phyloP scores from a whole-genome alignment of 2,329 filamentous ascomycete species.

The Exophiala mesophila region DNA sequence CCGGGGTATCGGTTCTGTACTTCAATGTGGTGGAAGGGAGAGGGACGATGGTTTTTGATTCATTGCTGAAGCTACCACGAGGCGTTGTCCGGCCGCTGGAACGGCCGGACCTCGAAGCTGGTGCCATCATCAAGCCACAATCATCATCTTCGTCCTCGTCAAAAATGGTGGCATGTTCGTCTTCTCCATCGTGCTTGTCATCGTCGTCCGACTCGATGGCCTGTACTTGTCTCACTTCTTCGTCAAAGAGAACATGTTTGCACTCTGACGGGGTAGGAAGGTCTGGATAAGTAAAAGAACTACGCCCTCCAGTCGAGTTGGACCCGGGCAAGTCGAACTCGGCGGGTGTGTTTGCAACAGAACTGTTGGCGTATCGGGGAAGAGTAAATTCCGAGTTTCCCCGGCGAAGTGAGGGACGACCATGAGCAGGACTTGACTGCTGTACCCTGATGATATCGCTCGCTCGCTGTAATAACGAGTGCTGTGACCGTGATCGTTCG shows the following conservation, averaged over 20 bases:
- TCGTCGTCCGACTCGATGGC: slow-evolving; percentile 82
- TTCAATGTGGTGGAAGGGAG: slow-evolving; percentile 84
- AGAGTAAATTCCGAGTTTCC: slow-evolving; percentile 66
- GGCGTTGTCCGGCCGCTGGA: slow-evolving; percentile 50
- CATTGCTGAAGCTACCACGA: slow-evolving; percentile 52
- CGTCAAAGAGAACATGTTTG: slow-evolving; percentile 93
- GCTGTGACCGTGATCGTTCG: slow-evolving; percentile 79
- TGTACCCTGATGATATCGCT: slow-evolving; percentile 82
- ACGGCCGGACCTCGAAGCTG: slow-evolving; percentile 49
- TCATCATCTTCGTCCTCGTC: slow-evolving; percentile 59
- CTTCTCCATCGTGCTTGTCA: slow-evolving; percentile 59
- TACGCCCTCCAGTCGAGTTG: slow-evolving; percentile 46
- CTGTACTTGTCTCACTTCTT: slow-evolving; percentile 93
- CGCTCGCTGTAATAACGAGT: slow-evolving; percentile 83
- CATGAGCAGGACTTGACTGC: slow-evolving; percentile 52
- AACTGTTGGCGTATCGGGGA: slow-evolving; percentile 46
- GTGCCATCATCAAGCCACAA: slow-evolving; percentile 77
- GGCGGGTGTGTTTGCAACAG: slow-evolving; percentile 55
- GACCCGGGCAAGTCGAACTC: slow-evolving; percentile 17
- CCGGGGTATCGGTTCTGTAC: slow-evolving; percentile 71
- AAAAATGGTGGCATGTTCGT: slow-evolving; percentile 33
- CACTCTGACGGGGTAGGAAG: slow-evolving; percentile 54
- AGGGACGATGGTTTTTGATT: slow-evolving; percentile 83
- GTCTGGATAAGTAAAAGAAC: slow-evolving; percentile 61
- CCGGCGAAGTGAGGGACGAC: slow-evolving; percentile 54